Evolutionary conservation across 176 grass and related monocot genomes (phyloP).

Genomic region (Calamus simplicifolius): DNA sequence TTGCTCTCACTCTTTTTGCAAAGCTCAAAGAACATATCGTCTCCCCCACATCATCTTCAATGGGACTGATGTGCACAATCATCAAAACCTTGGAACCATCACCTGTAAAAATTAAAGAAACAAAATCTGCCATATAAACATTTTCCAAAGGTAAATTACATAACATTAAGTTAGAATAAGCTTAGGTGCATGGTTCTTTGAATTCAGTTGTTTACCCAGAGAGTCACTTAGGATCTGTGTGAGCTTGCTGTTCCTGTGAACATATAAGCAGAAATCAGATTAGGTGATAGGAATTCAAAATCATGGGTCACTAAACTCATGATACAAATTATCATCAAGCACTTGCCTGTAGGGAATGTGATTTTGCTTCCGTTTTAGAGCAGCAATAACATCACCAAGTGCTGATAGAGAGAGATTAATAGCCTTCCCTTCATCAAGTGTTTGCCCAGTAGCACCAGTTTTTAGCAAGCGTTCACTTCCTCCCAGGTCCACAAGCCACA

Average conservation of each 20-base stretch:
- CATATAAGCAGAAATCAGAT: too few species aligned
- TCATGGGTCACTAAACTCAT: too few species aligned
- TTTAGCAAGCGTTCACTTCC: slow-evolving; percentile 90
- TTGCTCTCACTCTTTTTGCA: slow-evolving; percentile 68
- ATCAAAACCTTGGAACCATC: slow-evolving; percentile 77
- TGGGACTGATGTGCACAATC: slow-evolving; percentile 78
- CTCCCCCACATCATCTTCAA: slow-evolving; percentile 58
- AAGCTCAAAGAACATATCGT: slow-evolving; percentile 82
- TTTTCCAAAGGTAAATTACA: too few species aligned
- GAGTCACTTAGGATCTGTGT: slow-evolving; percentile 93
- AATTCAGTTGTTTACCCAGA: slow-evolving; percentile 32
- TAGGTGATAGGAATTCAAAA: too few species aligned
- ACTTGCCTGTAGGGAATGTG: slow-evolving; percentile 90
- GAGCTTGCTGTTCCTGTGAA: slow-evolving; percentile 87
- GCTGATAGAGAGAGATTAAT: slow-evolving; percentile 95
- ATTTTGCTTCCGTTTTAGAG: slow-evolving; percentile 58
- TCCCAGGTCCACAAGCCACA: slow-evolving; percentile 87
- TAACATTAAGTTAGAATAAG: too few species aligned
- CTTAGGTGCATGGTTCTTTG: background rate
- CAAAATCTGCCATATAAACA: slow-evolving; percentile 5
- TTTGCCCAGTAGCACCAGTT: slow-evolving; percentile 81
- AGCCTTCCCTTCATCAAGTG: slow-evolving; percentile 88
- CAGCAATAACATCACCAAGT: slow-evolving; percentile 85
- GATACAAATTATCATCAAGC: background rate
- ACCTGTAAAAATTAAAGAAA: slow-evolving; percentile 24